Conservation (phyloP, 768 basidiomycete species). For the Suillus fuscotomentosus region DNA sequence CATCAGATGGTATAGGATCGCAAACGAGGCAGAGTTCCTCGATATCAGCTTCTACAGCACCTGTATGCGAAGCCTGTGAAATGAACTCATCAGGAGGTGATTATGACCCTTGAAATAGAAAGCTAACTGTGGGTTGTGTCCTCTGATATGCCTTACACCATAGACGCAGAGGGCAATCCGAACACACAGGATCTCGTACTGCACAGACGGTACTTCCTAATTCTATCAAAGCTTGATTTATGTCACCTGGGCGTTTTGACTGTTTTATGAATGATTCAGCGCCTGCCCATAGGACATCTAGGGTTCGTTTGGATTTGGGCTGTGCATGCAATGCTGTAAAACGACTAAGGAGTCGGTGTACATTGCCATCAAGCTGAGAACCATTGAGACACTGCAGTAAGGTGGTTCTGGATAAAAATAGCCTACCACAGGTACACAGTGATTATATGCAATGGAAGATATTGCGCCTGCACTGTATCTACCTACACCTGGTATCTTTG, state of each 20-base stretch:
- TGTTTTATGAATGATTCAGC: slow-evolving; percentile 67
- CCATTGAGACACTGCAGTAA: not conserved
- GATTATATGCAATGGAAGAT: slow-evolving; percentile 85
- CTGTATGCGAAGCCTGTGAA: slow-evolving; percentile 1
- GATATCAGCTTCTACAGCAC: slow-evolving; percentile 48
- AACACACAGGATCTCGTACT: slow-evolving; percentile 75
- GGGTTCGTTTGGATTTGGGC: slow-evolving; percentile 75
- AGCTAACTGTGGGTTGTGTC: slow-evolving; percentile 14
- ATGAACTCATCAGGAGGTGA: not conserved
- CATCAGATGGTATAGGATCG: slow-evolving; percentile 45
- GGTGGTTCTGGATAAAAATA: not conserved
- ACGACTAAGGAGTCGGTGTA: slow-evolving; percentile 81
- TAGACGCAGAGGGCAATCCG: slow-evolving; percentile 62
- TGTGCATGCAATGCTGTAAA: slow-evolving; percentile 79
- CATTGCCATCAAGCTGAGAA: slow-evolving; percentile 83
- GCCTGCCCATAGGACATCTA: slow-evolving; percentile 80
- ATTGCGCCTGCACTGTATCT: slow-evolving; percentile 87
- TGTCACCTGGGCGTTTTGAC: slow-evolving; percentile 64
- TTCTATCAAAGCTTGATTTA: slow-evolving; percentile 94
- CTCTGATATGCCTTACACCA: slow-evolving; percentile 66
- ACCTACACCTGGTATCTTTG: slow-evolving; percentile 83
- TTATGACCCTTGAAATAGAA: not conserved
- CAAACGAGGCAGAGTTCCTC: slow-evolving; percentile 78
- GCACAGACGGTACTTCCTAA: slow-evolving; percentile 93
- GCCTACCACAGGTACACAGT: slow-evolving; percentile 81